Conservation (phyloP, 495 filamentous ascomycete genomes). For the Entonaema liquescens region DNA sequence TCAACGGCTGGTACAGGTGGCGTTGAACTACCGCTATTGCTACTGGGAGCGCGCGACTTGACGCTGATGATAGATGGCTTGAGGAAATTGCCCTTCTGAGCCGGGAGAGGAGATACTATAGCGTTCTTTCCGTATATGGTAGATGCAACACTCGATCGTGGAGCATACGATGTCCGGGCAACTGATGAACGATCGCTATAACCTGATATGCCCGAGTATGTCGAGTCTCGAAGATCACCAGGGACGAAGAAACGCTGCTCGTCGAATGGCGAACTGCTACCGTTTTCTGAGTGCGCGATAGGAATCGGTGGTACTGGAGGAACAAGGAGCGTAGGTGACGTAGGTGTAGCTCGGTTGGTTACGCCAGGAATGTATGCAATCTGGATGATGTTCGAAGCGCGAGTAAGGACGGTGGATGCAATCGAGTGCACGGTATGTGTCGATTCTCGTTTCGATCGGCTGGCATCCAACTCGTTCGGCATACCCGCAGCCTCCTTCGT, state of each 20-base stretch:
- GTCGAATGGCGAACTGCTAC: slow-evolving; percentile 65
- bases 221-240: slow-evolving; percentile 88
- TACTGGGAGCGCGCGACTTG: slow-evolving; percentile 65
- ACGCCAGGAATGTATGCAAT: slow-evolving; percentile 99
- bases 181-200: slow-evolving; percentile 74
- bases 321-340: slow-evolving; percentile 82
- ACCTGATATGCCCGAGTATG: slow-evolving; percentile 70
- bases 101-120: slow-evolving; percentile 79
- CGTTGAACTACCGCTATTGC: slow-evolving; percentile 56
- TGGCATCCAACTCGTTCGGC: slow-evolving; percentile 67
- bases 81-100: slow-evolving; percentile 82
- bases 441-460: slow-evolving; percentile 73
- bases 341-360: slow-evolving; percentile 86
- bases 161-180: slow-evolving; percentile 70
- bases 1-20: slow-evolving; percentile 65
- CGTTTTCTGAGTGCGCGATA: slow-evolving; percentile 65
- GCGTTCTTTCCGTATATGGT: slow-evolving; percentile 91
- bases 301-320: slow-evolving; percentile 94
- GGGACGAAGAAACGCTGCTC: slow-evolving; percentile 96
- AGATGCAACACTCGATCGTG: slow-evolving; percentile 84
- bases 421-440: slow-evolving; percentile 91
- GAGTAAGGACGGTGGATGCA: slow-evolving; percentile 92
- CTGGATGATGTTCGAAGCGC: slow-evolving; percentile 98
- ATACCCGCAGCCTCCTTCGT: slow-evolving; percentile 59
- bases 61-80: slow-evolving; percentile 93